These are phyloP conservation scores for Colletotrichum simmondsii DNA, from an alignment of 2,329 filamentous ascomycete species.

Conservation along the genomic window DNA sequence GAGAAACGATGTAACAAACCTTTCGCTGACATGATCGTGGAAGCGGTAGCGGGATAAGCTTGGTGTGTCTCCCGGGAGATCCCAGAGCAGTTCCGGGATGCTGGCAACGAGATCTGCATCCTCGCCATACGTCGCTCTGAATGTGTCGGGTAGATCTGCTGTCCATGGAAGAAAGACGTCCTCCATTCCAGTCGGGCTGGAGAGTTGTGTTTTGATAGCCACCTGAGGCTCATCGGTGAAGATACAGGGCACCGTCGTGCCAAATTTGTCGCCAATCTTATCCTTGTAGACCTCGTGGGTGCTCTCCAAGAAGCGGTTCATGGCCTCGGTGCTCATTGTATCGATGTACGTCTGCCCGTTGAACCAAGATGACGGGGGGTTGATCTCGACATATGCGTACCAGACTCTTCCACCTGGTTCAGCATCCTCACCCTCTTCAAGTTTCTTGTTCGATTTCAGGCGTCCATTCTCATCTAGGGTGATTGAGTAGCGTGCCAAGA, in stretches of 20 bases:
- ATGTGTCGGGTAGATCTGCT: constrained; percentile 40
- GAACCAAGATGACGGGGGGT: constrained; percentile 43
- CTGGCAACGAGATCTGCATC: constrained; percentile 37
- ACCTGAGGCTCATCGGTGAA: constrained; percentile 48
- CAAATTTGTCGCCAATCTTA: constrained; percentile 42
- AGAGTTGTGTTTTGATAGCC: constrained; percentile 42
- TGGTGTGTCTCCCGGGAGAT: constrained; percentile 40
- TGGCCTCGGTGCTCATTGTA: constrained; percentile 41
- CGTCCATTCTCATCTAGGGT: constrained; percentile 38
- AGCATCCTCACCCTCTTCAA: constrained; percentile 35
- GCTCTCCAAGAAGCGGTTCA: constrained; percentile 41
- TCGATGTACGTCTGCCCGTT: constrained; percentile 45
- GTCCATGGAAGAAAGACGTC: constrained; percentile 46
- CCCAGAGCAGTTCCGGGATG: constrained; percentile 44
- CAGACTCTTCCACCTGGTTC: constrained; percentile 38
- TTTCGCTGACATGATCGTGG: constrained; percentile 45
- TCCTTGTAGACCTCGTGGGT: constrained; percentile 45
- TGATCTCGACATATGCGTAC: constrained; percentile 46
- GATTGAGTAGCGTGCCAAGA: constrained; percentile 41
- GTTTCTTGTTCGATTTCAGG: constrained; percentile 37
- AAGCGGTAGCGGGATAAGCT: constrained; percentile 42
- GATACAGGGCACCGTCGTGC: constrained; percentile 42
- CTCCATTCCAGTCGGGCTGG: constrained; percentile 36
- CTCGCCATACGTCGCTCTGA: constrained; percentile 36
- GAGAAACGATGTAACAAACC: constrained; percentile 44